Conservation (phyloP, 768 basidiomycete genomes). For the Tricholoma bakamatsutake region DNA sequence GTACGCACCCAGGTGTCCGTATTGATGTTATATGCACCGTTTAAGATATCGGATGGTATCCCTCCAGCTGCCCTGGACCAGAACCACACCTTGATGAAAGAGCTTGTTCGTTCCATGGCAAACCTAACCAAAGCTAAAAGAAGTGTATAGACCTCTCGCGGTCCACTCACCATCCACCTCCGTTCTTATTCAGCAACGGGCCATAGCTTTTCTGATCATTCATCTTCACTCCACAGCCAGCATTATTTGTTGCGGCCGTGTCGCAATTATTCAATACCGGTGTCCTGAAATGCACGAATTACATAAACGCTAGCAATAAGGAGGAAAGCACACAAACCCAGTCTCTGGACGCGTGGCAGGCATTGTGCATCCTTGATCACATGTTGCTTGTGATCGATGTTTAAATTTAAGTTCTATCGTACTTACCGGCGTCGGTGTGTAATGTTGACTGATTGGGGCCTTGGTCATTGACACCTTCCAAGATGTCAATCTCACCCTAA, state of each 20-base stretch:
- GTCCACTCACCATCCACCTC: constrained; percentile 52
- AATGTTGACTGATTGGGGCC: constrained; percentile 46
- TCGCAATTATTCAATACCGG: constrained; percentile 43
- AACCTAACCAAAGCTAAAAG: constrained; percentile 32
- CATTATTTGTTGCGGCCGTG: constrained; percentile 38
- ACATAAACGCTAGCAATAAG: neutral
- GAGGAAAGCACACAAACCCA: constrained; percentile 29
- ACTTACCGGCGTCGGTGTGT: constrained; percentile 47
- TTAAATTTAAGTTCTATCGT: neutral
- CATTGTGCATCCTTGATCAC: constrained; percentile 45
- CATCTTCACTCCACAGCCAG: constrained; percentile 50
- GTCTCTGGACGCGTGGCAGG: constrained; percentile 36
- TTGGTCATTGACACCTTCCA: constrained; percentile 56
- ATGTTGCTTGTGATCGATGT: neutral
- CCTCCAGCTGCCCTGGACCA: constrained; percentile 45
- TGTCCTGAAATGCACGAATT: constrained; percentile 20
- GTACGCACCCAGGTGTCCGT: constrained; percentile 47
- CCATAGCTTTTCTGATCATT: constrained; percentile 45
- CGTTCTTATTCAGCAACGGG: constrained; percentile 48
- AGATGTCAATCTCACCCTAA: constrained; percentile 49
- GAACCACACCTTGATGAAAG: constrained; percentile 65
- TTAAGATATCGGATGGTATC: constrained; percentile 42
- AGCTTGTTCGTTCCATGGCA: constrained; percentile 54
- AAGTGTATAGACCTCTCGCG: neutral
- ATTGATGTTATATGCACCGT: constrained; percentile 36